Conservation (phyloP, 2,329 filamentous ascomycete genomes). For the Allantophomopsis cytisporea region DNA sequence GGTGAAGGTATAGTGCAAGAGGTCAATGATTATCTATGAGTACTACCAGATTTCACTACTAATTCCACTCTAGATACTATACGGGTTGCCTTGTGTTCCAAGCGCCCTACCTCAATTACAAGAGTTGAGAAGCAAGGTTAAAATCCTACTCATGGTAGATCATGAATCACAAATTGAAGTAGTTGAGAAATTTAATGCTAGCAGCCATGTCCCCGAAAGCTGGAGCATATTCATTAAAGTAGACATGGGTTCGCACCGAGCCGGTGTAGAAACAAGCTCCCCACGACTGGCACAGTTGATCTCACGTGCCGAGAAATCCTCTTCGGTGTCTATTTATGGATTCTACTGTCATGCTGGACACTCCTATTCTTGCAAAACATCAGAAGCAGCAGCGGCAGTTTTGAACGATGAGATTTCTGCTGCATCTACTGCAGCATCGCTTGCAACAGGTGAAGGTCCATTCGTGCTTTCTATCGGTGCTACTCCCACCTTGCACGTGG, state of each 20-base stretch:
- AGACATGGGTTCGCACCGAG: slow-evolving; percentile 21
- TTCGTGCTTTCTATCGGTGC: neutral
- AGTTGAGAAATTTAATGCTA: slow-evolving; percentile 7
- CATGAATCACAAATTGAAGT: neutral
- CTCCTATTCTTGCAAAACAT: slow-evolving; percentile 20
- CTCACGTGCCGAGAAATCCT: slow-evolving; percentile 13
- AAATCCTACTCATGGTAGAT: neutral
- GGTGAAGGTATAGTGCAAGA: neutral
- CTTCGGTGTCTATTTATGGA: slow-evolving; percentile 18
- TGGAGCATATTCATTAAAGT: slow-evolving; percentile 25
- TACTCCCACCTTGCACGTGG: neutral
- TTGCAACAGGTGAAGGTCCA: neutral
- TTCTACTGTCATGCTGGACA: slow-evolving; percentile 25
- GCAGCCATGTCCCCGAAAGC: slow-evolving; percentile 4
- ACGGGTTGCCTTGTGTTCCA: neutral
- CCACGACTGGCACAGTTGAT: slow-evolving; percentile 15
- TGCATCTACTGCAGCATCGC: neutral
- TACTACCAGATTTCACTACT: neutral
- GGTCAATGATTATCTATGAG: neutral
- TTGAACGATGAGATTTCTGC: slow-evolving; percentile 1
- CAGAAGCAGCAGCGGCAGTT: slow-evolving; percentile 16
- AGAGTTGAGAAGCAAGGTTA: neutral
- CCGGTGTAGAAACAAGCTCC: slow-evolving; percentile 17
- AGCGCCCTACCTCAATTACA: neutral
- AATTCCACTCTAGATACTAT: neutral